Conservation (phyloP, 805 yeast species). For the Kodamaea jinghongensis region DNA sequence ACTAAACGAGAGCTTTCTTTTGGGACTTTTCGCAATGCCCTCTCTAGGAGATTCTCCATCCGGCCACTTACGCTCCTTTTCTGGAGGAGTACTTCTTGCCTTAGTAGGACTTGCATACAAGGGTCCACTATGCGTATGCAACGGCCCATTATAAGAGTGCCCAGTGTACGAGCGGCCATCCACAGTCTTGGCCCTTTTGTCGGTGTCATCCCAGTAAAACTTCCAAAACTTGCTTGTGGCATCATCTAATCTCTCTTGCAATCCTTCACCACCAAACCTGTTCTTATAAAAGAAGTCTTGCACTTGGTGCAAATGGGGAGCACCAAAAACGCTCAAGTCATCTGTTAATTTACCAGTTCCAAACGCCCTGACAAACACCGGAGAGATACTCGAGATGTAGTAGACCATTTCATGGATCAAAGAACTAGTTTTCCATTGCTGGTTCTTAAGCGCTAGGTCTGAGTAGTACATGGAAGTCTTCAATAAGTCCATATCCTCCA, state of each 20-base stretch:
- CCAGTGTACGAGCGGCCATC: too few relatives aligned
- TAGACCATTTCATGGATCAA: constrained; percentile 66
- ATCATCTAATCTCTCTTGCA: constrained; percentile 30
- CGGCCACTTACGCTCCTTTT: too few relatives aligned
- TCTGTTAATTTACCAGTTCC: constrained; percentile 37
- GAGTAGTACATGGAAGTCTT: constrained; percentile 45
- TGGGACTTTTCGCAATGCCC: too few relatives aligned
- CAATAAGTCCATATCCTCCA: constrained; percentile 41
- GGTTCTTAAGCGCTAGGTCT: constrained; percentile 47
- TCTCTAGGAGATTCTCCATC: too few relatives aligned
- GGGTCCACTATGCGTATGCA: too few relatives aligned
- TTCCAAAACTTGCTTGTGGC: constrained; percentile 50
- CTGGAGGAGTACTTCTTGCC: too few relatives aligned
- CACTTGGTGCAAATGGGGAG: constrained; percentile 51
- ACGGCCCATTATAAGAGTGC: too few relatives aligned
- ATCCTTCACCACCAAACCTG: constrained; percentile 35
- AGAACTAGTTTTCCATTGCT: constrained; percentile 57
- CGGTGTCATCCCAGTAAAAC: constrained; percentile 48
- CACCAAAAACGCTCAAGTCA: constrained; percentile 50
- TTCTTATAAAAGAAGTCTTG: constrained; percentile 56
- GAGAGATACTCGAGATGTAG: constrained; percentile 47
- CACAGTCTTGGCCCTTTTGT: constrained; percentile 31
- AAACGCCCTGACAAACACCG: constrained; percentile 35
- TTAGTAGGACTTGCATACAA: too few relatives aligned
- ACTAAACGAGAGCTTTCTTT: too few relatives aligned